Conservation (phyloP, 306 rosid genomes). For the Fragaria ananassa region DNA sequence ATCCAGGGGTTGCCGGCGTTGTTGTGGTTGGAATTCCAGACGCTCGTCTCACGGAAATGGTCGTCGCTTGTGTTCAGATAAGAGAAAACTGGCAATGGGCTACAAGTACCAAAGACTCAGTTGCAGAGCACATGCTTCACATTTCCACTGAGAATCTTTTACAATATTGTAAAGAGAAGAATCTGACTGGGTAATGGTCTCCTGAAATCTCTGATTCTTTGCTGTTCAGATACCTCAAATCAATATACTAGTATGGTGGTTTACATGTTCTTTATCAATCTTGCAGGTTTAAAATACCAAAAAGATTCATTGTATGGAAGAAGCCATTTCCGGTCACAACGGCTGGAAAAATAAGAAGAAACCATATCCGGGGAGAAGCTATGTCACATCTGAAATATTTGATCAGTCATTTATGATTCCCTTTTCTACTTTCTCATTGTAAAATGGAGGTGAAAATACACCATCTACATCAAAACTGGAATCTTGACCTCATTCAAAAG, state of each 20-base stretch:
- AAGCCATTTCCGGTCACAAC: constrained; percentile 73
- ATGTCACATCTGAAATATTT: constrained; percentile 36
- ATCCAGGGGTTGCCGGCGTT: constrained; percentile 61
- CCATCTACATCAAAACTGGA: background rate
- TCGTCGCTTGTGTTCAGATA: constrained; percentile 57
- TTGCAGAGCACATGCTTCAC: constrained; percentile 30
- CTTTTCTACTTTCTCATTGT: background rate
- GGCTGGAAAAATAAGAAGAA: constrained; percentile 65
- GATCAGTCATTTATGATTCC: constrained; percentile 56
- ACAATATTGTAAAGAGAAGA: constrained; percentile 42
- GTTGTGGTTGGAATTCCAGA: constrained; percentile 78
- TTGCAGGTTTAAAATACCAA: constrained; percentile 84
- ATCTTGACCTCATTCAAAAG: background rate
- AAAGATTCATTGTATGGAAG: constrained; percentile 48
- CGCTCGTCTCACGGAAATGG: constrained; percentile 58
- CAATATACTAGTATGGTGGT: background rate
- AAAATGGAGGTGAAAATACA: background rate
- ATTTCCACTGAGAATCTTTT: constrained; percentile 49
- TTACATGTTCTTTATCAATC: background rate
- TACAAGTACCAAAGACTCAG: constrained; percentile 12
- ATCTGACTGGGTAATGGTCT: constrained; percentile 55
- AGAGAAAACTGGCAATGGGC: constrained; percentile 66
- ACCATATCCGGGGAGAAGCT: constrained; percentile 49
- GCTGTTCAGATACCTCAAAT: no score
- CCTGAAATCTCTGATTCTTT: background rate